These are phyloP conservation scores for Tulasnella calospora DNA, from an alignment of 768 basidiomycete genomes.

Conservation along the genomic window DNA sequence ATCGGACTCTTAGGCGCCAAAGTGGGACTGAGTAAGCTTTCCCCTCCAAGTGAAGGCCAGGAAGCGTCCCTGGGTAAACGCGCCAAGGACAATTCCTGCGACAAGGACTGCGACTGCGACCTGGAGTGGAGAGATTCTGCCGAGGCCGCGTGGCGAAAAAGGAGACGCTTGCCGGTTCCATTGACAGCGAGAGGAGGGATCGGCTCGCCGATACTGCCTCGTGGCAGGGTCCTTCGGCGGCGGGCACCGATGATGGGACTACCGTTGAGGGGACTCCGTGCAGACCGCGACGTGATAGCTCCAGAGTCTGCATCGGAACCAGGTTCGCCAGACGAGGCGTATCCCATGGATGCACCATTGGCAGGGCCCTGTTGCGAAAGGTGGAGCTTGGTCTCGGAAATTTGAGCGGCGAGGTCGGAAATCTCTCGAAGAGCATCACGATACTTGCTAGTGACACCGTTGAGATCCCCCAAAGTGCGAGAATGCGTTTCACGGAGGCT, in stretches of 20 bases:
- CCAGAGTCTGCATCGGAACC: conserved; percentile 7
- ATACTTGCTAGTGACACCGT: conserved; percentile 74
- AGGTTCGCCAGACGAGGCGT: conserved; percentile 10
- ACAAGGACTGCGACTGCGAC: conserved; percentile 90
- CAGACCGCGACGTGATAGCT: neutral
- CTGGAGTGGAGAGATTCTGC: conserved; percentile 82
- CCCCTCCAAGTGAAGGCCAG: conserved; percentile 26
- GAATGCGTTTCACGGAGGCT: conserved; percentile 77
- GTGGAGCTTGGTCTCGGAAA: conserved; percentile 72
- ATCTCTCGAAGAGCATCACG: conserved; percentile 86
- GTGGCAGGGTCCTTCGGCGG: neutral
- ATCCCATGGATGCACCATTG: neutral
- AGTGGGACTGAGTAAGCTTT: conserved; percentile 26
- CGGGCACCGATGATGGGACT: conserved; percentile 3
- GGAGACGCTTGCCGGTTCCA: conserved; percentile 50
- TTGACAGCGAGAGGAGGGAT: conserved; percentile 21
- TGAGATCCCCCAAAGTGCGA: conserved; percentile 72
- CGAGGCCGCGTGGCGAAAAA: conserved; percentile 85
- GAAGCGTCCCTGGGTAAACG: conserved; percentile 35
- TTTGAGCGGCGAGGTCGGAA: conserved; percentile 85
- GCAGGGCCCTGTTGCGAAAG: conserved; percentile 2
- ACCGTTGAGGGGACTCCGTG: neutral
- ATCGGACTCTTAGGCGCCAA: conserved; percentile 25
- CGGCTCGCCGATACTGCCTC: neutral
- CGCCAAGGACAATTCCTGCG: conserved; percentile 64